Evolutionary conservation across 192 early-diverging fungal genomes (phyloP), one percentile per base, ranked within the genome.

Genomic region (Coemansia sp.): DNA sequence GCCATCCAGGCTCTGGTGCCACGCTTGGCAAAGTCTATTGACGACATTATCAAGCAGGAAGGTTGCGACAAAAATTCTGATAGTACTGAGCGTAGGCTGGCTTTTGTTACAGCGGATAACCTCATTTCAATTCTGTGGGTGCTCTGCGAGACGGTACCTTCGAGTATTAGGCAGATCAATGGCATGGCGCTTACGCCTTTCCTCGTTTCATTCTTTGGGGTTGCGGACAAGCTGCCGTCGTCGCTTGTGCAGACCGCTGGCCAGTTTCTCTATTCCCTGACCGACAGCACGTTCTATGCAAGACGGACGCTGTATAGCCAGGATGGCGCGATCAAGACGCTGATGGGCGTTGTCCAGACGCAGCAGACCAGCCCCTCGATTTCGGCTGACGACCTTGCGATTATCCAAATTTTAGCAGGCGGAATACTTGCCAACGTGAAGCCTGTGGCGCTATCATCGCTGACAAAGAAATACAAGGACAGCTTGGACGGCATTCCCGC

Each of bases 261-360:
- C 9, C 93, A 94, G 80, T 92, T 89, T 46, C 80, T 97, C 15
- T 89, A 92, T 68, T 92, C 92, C 5, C 78, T 97, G 46, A 92
- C 93, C 0, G 93, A 94, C 57, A 91, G 91, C 18, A 93, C 94
- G 66, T 64, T 74, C 14, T 81, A 84, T 5, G 84, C 87, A 36
- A 71, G 87, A 49, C 77, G 84, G 26, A 69, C 86, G 5, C 88
- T 93, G 74, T 68, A 84, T 33, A 68, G 74, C 18, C 88, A 88
- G 64, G 77, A 84, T 6, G 83, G 84, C 60, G 87, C 88, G 14
- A 74, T 87, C 11, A 68, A 75, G 15, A 75, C 72, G 18, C 76
- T 93, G 33, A 76, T 83, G 62, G 75, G 74, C 26, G 78, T 87
- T 23, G 67, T 89, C 15, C 76, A 71, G 24, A 55, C 68, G 26